phyloP scores from a whole-genome alignment of 768 basidiomycete genomes.

The Trichaptum fuscoviolaceum region DNA sequence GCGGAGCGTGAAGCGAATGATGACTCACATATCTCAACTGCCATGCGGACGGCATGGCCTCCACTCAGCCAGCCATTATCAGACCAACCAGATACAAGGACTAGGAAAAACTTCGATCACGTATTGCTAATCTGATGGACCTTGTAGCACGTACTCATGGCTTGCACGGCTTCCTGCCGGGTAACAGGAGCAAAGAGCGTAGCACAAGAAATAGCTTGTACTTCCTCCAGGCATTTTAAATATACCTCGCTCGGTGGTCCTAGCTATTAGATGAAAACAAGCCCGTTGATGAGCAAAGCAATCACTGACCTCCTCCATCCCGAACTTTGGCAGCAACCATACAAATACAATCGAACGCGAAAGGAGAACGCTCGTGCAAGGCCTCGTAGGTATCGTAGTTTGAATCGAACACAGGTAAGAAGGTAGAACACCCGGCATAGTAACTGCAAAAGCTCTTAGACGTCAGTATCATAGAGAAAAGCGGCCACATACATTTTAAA shows the following conservation, averaged over 20 bases:
- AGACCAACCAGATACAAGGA: conserved; percentile 90
- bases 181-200: conserved; percentile 85
- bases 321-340: conserved; percentile 89
- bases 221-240: conserved; percentile 72
- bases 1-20: neutral
- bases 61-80: conserved; percentile 95
- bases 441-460: conserved; percentile 45
- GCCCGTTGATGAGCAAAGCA: conserved; percentile 12
- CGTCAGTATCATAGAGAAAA: neutral
- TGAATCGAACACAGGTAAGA: conserved; percentile 83
- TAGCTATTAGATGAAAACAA: conserved; percentile 22
- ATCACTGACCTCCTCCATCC: conserved; percentile 74
- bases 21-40: conserved; percentile 80
- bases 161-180: conserved; percentile 84
- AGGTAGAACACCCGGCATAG: conserved; percentile 89
- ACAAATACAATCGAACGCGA: conserved; percentile 88
- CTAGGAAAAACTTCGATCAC: conserved; percentile 33
- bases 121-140: neutral
- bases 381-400: conserved; percentile 81
- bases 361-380: conserved; percentile 85
- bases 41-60: conserved; percentile 96
- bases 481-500: conserved; percentile 62
- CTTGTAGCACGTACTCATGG: conserved; percentile 69
- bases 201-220: conserved; percentile 77
- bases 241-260: conserved; percentile 73